Percentiles rank a stretch among this genome's conserved stretches.
phyloP scores from a whole-genome alignment of 2,329 filamentous ascomycete genomes.

The Elsinoe arachidis region DNA sequence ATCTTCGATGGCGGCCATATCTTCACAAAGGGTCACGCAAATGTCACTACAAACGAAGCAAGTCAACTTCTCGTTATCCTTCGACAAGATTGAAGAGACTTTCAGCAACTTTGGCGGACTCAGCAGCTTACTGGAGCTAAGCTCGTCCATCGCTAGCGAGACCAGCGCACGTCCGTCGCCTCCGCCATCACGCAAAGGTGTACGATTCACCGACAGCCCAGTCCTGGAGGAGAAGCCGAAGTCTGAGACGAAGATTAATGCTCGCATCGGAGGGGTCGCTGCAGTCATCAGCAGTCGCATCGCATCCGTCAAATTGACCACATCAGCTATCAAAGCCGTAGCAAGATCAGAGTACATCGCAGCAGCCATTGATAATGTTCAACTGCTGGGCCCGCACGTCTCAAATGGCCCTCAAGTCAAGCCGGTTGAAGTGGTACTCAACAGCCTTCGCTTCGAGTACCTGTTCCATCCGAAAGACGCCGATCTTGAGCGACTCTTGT shows the following conservation, averaged over 20 bases:
- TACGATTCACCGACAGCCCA: constrained; percentile 46
- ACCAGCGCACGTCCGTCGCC: constrained; percentile 25
- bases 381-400: constrained; percentile 57
- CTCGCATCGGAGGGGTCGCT: constrained; percentile 67
- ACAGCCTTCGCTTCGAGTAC: constrained; percentile 63
- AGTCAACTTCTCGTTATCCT: constrained; percentile 39
- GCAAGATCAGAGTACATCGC: constrained; percentile 64
- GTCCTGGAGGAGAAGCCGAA: constrained; percentile 21
- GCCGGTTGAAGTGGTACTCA: constrained; percentile 44
- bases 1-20: constrained; percentile 18
- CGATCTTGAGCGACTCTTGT: constrained; percentile 73
- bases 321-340: constrained; percentile 73
- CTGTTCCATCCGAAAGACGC: constrained; percentile 62
- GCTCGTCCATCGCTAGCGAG: constrained; percentile 67
- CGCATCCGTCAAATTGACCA: constrained; percentile 64
- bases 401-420: constrained; percentile 31
- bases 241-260: constrained; percentile 55
- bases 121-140: constrained; percentile 82
- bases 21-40: constrained; percentile 21
- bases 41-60: constrained; percentile 68
- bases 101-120: constrained; percentile 84
- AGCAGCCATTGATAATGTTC: constrained; percentile 64
- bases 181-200: constrained; percentile 38
- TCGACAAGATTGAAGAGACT: constrained; percentile 61
- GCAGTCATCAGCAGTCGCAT: constrained; percentile 69